Percentiles rank a stretch among this genome's conserved stretches.
phyloP scores from a whole-genome alignment of 805 yeast species.

The Hanseniaspora pseudoguilliermondii region DNA sequence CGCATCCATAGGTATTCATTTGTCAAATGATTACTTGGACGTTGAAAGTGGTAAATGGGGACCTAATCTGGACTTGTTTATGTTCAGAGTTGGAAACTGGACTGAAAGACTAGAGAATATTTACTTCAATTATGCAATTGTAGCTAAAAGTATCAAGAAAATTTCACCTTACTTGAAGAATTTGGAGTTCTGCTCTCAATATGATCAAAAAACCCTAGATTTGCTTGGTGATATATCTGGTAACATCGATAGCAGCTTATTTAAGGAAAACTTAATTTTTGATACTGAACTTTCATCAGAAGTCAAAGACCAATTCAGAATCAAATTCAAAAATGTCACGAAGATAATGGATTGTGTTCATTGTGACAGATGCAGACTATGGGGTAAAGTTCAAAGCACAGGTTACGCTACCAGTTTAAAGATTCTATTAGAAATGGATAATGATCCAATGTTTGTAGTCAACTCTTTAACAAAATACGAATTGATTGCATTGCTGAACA shows the following conservation, averaged over 20 bases:
- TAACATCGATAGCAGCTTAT: slow-evolving; percentile 28
- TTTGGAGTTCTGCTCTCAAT: slow-evolving; percentile 36
- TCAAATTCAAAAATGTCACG: slow-evolving; percentile 77
- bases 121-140: slow-evolving; percentile 82
- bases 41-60: slow-evolving; percentile 65
- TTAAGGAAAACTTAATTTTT: slow-evolving; percentile 41
- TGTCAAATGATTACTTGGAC: slow-evolving; percentile 70
- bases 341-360: slow-evolving; percentile 97
- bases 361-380: slow-evolving; percentile 90
- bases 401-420: slow-evolving; percentile 97
- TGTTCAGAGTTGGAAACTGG: slow-evolving; percentile 78
- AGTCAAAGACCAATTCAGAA: slow-evolving; percentile 74
- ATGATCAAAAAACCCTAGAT: slow-evolving; percentile 35
- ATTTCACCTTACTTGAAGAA: slow-evolving; percentile 40
- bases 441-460: slow-evolving; percentile 38
- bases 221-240: slow-evolving; percentile 32
- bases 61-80: slow-evolving; percentile 69
- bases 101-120: slow-evolving; percentile 83
- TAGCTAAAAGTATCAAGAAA: slow-evolving; percentile 69
- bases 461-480: slow-evolving; percentile 63
- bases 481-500: slow-evolving; percentile 78
- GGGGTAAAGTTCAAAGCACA: slow-evolving; percentile 96
- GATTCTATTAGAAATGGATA: slow-evolving; percentile 63
- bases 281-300: slow-evolving; percentile 32
- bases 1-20: slow-evolving; percentile 85